Evolutionary conservation across 495 filamentous ascomycete species (phyloP).

Genomic region (Aspergillus sclerotioniger): DNA sequence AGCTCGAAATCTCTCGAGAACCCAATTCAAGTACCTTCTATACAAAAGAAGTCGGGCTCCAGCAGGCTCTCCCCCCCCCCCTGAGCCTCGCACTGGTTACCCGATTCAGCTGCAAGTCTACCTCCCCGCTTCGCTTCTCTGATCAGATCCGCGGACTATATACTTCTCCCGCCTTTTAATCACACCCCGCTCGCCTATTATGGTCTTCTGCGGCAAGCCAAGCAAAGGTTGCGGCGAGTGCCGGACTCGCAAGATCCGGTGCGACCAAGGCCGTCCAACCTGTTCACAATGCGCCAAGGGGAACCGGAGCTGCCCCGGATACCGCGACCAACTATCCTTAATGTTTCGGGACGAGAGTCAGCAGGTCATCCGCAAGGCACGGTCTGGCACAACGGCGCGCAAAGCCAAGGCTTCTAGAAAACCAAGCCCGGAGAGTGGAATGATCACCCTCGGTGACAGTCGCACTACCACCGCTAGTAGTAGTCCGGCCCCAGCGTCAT

Average conservation of each 20-base stretch:
- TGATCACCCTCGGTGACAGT: slow-evolving; percentile 10
- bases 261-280: slow-evolving; percentile 61
- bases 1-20: background rate
- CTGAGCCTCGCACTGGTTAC: slow-evolving; percentile 22
- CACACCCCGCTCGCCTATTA: slow-evolving; percentile 26
- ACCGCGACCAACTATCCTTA: slow-evolving; percentile 64
- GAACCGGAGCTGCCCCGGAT: slow-evolving; percentile 64
- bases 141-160: background rate
- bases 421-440: slow-evolving; percentile 2
- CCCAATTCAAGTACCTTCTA: background rate
- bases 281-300: slow-evolving; percentile 70
- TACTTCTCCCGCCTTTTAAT: background rate
- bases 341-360: slow-evolving; percentile 75
- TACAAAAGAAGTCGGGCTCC: background rate
- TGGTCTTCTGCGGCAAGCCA: slow-evolving; percentile 76
- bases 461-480: slow-evolving; percentile 9
- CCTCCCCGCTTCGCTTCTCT: background rate
- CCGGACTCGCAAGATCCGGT: slow-evolving; percentile 62
- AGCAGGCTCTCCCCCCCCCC: background rate
- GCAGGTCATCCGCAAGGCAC: slow-evolving; percentile 63
- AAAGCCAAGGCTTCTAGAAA: slow-evolving; percentile 17
- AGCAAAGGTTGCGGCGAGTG: slow-evolving; percentile 73
- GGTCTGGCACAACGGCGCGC: slow-evolving; percentile 33
- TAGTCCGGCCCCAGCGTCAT: background rate
- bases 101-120: slow-evolving; percentile 12